Percentiles rank a stretch among this genome's conserved stretches.
Evolutionary conservation across 1,139 yeast genomes (phyloP).

Genomic region (Pichia sp.): DNA sequence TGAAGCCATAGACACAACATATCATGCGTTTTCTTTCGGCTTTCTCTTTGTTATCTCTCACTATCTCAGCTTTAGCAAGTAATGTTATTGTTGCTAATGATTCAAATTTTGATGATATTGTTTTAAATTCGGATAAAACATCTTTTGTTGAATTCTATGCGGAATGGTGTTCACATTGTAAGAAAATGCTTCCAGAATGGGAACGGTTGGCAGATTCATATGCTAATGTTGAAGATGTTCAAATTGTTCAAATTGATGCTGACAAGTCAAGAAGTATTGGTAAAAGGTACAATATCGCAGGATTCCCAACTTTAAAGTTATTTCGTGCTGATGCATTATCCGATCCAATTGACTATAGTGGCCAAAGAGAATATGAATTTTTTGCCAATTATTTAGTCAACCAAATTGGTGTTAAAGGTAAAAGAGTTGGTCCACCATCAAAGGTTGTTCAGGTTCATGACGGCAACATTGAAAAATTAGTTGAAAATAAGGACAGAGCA

Average conservation of each 20-base stretch:
- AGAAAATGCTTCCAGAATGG: slow-evolving; percentile 56
- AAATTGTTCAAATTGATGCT: slow-evolving; percentile 59
- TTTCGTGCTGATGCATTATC: slow-evolving; percentile 42
- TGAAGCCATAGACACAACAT: neutral
- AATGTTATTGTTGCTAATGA: slow-evolving; percentile 30
- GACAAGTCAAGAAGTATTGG: slow-evolving; percentile 53
- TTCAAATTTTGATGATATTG: slow-evolving; percentile 48
- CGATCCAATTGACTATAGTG: slow-evolving; percentile 44
- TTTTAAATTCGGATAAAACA: slow-evolving; percentile 50
- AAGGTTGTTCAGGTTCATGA: slow-evolving; percentile 29
- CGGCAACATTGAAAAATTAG: slow-evolving; percentile 32
- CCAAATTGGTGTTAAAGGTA: slow-evolving; percentile 19
- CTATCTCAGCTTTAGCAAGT: slow-evolving; percentile 8
- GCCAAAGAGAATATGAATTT: slow-evolving; percentile 40
- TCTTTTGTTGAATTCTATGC: slow-evolving; percentile 72
- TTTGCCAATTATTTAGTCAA: slow-evolving; percentile 41
- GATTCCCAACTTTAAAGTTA: slow-evolving; percentile 60
- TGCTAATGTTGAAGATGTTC: slow-evolving; percentile 40
- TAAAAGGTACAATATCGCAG: slow-evolving; percentile 48
- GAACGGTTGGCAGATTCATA: slow-evolving; percentile 52
- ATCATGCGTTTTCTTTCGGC: slow-evolving; percentile 7
- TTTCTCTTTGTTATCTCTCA: neutral
- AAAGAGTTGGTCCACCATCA: slow-evolving; percentile 17
- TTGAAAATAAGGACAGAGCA: slow-evolving; percentile 29
- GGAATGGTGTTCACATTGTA: slow-evolving; percentile 79